Evolutionary conservation across 208 protist species (phyloP).

Genomic region (Porcisia hertigi): DNA sequence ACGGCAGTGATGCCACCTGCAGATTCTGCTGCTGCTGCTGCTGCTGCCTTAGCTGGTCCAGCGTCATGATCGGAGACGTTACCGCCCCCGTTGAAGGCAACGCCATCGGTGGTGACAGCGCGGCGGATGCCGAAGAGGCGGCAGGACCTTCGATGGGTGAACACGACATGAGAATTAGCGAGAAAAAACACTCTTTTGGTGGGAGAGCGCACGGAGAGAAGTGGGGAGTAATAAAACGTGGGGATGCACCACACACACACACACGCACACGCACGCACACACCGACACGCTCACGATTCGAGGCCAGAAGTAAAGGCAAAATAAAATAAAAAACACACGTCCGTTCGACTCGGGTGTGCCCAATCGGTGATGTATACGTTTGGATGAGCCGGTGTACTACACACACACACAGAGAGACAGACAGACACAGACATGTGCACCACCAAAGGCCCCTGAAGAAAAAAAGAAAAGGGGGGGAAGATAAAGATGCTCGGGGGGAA

Average conservation of each 20-base stretch:
- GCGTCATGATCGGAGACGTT: background rate
- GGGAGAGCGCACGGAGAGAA: too few species aligned
- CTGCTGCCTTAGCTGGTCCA: background rate
- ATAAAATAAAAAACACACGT: too few species aligned
- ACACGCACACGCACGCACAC: too few species aligned
- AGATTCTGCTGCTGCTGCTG: background rate
- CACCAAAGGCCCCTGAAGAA: background rate
- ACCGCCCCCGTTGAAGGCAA: background rate
- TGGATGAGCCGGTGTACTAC: too few species aligned
- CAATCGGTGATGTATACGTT: too few species aligned
- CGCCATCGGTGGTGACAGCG: background rate
- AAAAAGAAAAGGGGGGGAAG: background rate
- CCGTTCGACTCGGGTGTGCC: too few species aligned
- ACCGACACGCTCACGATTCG: too few species aligned
- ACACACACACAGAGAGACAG: background rate
- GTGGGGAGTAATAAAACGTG: too few species aligned
- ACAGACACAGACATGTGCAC: background rate
- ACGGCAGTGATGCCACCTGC: background rate
- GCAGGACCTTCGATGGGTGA: background rate
- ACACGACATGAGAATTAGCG: background rate
- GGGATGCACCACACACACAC: too few species aligned
- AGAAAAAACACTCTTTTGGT: background rate
- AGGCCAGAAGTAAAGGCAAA: too few species aligned
- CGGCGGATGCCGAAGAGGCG: background rate
- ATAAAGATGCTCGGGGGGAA: background rate